Evolutionary conservation across 345 rosid genomes (phyloP).

Genomic region (Aquilaria sinensis): DNA sequence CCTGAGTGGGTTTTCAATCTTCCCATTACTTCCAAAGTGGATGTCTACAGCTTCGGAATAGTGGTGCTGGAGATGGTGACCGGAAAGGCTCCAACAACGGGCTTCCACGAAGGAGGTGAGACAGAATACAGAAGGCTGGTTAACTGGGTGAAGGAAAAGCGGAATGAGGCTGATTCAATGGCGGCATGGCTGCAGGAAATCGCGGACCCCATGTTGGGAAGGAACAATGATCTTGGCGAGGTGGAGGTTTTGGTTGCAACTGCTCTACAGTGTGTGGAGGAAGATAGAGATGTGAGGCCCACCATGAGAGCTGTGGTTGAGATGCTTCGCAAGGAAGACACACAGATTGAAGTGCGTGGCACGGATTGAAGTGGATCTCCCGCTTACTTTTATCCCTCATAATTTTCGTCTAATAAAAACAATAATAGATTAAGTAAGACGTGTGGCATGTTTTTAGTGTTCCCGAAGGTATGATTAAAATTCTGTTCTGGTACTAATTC

Average conservation of each 20-base stretch:
- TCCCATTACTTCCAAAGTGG: slow-evolving; percentile 34
- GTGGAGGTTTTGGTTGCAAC: slow-evolving; percentile 12
- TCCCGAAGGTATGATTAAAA: too few species aligned
- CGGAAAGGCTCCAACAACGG: slow-evolving; percentile 3
- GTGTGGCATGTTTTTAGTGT: too few species aligned
- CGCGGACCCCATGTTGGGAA: slow-evolving; percentile 18
- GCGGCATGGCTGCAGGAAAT: slow-evolving; percentile 12
- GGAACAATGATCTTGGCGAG: slow-evolving; percentile 1
- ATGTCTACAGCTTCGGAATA: slow-evolving; percentile 33
- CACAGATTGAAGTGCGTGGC: too few species aligned
- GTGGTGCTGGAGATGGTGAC: slow-evolving; percentile 32
- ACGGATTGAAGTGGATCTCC: too few species aligned
- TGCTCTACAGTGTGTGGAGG: slow-evolving; percentile 20
- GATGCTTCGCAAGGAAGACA: slow-evolving; percentile 13
- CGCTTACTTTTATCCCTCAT: not conserved
- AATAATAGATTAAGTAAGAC: too few species aligned
- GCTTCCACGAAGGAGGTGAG: not conserved
- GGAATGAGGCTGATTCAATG: not conserved
- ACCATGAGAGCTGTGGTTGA: slow-evolving; percentile 24
- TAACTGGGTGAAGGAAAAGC: slow-evolving; percentile 12
- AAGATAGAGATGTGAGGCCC: slow-evolving; percentile 22
- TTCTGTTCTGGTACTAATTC: too few species aligned
- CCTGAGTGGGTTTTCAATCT: slow-evolving; percentile 22
- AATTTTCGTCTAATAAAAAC: not conserved
- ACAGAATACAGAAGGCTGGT: not conserved